Evolutionary conservation across 108 stramenopile species (phyloP).

Genomic region (Epipyxis sp.): DNA sequence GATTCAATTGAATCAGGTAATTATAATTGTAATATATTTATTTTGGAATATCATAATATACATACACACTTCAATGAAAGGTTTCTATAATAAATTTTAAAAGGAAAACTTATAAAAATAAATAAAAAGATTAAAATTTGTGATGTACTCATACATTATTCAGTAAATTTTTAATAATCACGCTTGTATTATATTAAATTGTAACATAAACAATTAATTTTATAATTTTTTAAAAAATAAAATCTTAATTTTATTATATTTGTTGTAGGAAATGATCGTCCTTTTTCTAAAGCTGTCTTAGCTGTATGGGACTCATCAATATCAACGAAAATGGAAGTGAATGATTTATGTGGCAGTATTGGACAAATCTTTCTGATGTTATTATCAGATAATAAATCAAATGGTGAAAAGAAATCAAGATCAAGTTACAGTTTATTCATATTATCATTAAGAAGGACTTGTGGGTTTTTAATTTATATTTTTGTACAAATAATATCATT

Average conservation of each 20-base stretch:
- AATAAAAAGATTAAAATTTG: no score
- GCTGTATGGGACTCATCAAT: background rate
- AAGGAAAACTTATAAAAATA: no score
- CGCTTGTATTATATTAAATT: no score
- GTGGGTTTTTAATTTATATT: background rate
- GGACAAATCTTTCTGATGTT: background rate
- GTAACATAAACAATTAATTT: no score
- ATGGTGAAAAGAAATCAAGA: background rate
- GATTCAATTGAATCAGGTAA: slow-evolving; percentile 1
- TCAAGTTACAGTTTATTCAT: background rate
- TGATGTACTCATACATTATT: no score
- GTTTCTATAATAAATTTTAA: no score
- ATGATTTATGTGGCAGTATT: background rate
- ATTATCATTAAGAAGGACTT: background rate
- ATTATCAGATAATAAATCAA: background rate
- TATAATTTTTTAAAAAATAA: no score
- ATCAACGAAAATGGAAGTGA: background rate
- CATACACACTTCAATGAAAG: no score
- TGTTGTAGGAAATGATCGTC: background rate
- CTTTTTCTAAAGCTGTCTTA: slow-evolving; percentile 6
- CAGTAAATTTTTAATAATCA: no score
- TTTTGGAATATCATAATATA: no score
- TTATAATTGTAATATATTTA: no score
- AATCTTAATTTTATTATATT: no score
- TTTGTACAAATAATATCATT: background rate